Base-by-base conservation (phyloP, 805 yeast species). In the Lachancea sp. region DNA sequence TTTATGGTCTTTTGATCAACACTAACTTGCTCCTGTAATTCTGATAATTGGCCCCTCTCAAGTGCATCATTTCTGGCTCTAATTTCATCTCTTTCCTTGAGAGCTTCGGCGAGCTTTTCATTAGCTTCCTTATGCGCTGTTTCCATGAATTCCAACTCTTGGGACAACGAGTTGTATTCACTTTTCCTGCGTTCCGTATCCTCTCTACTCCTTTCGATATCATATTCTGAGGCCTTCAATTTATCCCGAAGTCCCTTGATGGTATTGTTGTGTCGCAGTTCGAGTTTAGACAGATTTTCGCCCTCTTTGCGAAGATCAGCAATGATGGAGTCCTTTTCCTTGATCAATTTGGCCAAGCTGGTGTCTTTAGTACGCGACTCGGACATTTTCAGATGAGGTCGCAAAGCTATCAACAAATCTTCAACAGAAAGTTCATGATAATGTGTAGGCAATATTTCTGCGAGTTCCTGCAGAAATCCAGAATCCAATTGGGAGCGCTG, bases 251-350 rank as follows among this genome's bases (percentile, higher is more conserved):
- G 63, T 50, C 73, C 72, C 49, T 85, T 85, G 41, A 90, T 78
- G 0, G 81, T 70, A 34, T 79, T 85, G 52, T 77, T 79, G 42
- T 80, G 72, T 52, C 76, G 78, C 22, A 87, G 71, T 55, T 91
- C 97, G 49, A 78, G 80, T 47, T 74, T 73, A 0, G 93, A 79
- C 32, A 88, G 64, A 19, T 74, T 77, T 50, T 83, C 81, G 3
- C 95, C 95, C 62, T 89, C 96, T 44, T 75, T 78, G 57, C 85
- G 58, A 25, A 90, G 66, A 46, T 82, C 80, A 15, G 76, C 74
- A 20, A 90, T 79, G 26, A 79, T 75, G 11, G 69, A 73, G 42
- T 89, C 68, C 69, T 82, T 54, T 53, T 68, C 51, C 62, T 55
- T 55, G 13, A 60, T 49, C 16, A 54, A 40, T 38, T 50, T 57